A percentile compares a stretch with the other conserved stretches of the same genome.
Conservation (phyloP, 169 alveolate genomes). For the Plasmodium billcollinsi region DNA sequence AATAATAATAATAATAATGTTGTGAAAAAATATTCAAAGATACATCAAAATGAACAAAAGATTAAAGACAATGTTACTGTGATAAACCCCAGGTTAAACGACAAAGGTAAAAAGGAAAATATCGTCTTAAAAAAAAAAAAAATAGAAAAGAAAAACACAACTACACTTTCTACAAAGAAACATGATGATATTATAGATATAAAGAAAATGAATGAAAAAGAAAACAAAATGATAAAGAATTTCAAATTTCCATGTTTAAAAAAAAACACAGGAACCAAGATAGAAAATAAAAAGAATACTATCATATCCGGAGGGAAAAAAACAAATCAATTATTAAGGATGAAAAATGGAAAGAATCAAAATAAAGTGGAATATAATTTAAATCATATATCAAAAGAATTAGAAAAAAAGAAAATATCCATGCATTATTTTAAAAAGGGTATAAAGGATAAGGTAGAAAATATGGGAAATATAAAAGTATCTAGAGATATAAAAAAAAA, state of each 20-base stretch:
- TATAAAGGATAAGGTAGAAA: constrained; percentile 18
- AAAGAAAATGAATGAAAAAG: too few relatives aligned
- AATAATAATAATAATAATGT: not conserved
- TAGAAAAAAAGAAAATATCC: constrained; percentile 30
- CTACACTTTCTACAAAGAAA: too few relatives aligned
- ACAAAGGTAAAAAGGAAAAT: too few relatives aligned
- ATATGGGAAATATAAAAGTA: not conserved
- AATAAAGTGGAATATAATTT: not conserved
- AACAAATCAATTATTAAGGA: not conserved
- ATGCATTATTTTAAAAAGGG: constrained; percentile 29
- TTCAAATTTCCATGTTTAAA: too few relatives aligned
- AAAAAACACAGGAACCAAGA: too few relatives aligned
- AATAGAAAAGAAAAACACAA: too few relatives aligned
- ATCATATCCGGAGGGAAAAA: not conserved
- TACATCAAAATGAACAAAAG: not conserved
- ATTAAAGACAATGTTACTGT: not conserved
- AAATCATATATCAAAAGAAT: not conserved
- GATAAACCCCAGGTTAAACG: too few relatives aligned
- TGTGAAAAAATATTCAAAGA: not conserved
- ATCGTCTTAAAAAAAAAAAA: too few relatives aligned
- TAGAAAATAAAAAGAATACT: too few relatives aligned
- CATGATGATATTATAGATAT: too few relatives aligned
- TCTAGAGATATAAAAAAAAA: not conserved
- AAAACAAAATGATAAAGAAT: too few relatives aligned
- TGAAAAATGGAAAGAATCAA: not conserved